phyloP scores from a whole-genome alignment of 192 early-diverging fungal species.

The Kickxella alabastrina region DNA sequence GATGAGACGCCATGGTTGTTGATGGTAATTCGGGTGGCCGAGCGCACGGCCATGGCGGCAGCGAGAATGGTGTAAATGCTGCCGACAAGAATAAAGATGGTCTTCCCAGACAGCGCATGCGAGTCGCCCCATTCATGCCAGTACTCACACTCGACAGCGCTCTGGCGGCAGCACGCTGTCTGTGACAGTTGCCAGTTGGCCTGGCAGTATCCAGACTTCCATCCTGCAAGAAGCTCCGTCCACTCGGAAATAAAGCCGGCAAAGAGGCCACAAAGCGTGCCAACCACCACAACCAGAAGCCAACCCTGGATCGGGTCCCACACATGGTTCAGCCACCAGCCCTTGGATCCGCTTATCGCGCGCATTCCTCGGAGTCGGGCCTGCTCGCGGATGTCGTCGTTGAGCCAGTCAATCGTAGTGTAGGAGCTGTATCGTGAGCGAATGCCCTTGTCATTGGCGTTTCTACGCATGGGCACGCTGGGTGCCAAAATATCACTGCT shows the following conservation, averaged over 20 bases:
- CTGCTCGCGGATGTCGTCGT: slow-evolving; percentile 82
- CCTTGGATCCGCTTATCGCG: slow-evolving; percentile 53
- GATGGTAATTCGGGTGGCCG: slow-evolving; percentile 45
- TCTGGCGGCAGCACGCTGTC: slow-evolving; percentile 75
- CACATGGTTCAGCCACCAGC: slow-evolving; percentile 56
- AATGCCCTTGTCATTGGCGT: slow-evolving; percentile 37
- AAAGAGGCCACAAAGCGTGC: slow-evolving; percentile 48
- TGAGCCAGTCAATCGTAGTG: slow-evolving; percentile 76
- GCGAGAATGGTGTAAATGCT: slow-evolving; percentile 58
- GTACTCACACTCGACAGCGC: slow-evolving; percentile 57
- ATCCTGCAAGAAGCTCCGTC: slow-evolving; percentile 78
- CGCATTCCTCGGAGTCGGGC: slow-evolving; percentile 60
- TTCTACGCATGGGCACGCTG: slow-evolving; percentile 14
- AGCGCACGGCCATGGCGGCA: slow-evolving; percentile 59
- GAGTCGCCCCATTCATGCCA: slow-evolving; percentile 55
- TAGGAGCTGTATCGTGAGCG: slow-evolving; percentile 46
- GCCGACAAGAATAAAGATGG: slow-evolving; percentile 46
- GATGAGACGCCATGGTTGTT: slow-evolving; percentile 37
- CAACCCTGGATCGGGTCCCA: slow-evolving; percentile 82
- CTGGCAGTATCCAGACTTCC: slow-evolving; percentile 80
- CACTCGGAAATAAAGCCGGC: slow-evolving; percentile 49
- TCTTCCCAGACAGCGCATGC: slow-evolving; percentile 17
- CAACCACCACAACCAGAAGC: slow-evolving; percentile 75
- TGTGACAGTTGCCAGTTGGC: slow-evolving; percentile 71
- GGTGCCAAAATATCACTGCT: slow-evolving; percentile 25